Evolutionary conservation across 495 filamentous ascomycete genomes (phyloP).

Genomic region (Neurospora sp.): DNA sequence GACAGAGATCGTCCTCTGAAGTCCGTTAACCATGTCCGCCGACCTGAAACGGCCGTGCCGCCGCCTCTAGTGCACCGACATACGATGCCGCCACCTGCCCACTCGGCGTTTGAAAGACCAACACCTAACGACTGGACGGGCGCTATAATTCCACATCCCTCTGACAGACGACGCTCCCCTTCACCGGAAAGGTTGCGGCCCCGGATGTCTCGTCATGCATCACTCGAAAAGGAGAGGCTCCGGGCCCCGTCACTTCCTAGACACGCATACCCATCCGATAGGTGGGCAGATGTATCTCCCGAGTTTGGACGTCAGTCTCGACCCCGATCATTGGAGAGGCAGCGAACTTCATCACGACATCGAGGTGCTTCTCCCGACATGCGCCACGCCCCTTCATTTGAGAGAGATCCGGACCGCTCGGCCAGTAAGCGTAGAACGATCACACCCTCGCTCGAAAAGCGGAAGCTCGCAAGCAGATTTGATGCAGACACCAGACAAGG

Average conservation of each 20-base stretch:
- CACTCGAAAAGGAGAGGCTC: conserved; percentile 4
- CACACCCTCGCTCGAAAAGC: neutral
- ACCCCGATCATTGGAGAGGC: conserved; percentile 7
- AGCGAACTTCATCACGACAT: conserved; percentile 2
- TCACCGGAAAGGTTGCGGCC: conserved; percentile 7
- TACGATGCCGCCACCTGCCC: conserved; percentile 23
- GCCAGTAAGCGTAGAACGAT: neutral
- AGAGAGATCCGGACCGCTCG: conserved; percentile 18
- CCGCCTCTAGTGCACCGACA: conserved; percentile 17
- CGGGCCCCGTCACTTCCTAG: neutral
- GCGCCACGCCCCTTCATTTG: conserved; percentile 26
- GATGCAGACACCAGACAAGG: conserved; percentile 26
- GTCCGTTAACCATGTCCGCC: conserved; percentile 33
- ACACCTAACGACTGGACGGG: conserved; percentile 10
- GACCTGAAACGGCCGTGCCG: conserved; percentile 29
- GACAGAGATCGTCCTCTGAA: conserved; percentile 25
- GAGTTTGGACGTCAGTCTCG: neutral
- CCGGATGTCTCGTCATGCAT: conserved; percentile 2
- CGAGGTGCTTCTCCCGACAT: conserved; percentile 5
- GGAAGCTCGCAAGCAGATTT: conserved; percentile 30
- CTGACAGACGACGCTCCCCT: conserved; percentile 13
- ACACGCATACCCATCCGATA: neutral
- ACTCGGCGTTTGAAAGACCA: conserved; percentile 17
- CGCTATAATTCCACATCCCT: conserved; percentile 8
- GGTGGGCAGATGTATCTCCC: neutral